Base-by-base conservation (phyloP, 805 yeast genomes). In the Blastobotrys mokoenaii region DNA sequence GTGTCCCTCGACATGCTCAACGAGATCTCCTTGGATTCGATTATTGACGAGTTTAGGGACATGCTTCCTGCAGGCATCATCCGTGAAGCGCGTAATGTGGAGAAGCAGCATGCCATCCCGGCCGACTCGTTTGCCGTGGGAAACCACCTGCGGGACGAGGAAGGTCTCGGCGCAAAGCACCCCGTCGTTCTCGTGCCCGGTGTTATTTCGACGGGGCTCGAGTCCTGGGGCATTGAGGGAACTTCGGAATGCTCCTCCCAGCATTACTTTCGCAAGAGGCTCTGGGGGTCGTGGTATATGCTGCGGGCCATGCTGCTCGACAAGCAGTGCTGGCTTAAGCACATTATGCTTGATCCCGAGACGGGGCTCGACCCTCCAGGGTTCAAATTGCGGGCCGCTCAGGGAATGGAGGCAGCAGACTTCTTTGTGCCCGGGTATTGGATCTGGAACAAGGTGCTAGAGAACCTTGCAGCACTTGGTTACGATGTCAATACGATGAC, bases 201-300 rank as follows among this genome's bases (percentile, higher is more conserved):
- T 2, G 97, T 90, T 11, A 85, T 86, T 45, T 84, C 96, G 27
- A 89, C 97, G 0, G 97, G 97, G 3, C 71, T 93, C 32, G 98
- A 93, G 63, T 80, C 88, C 41, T 93, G 98, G 98, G 82, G 95
- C 0, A 69, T 85, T 2, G 74, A 69, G 30, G 88, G 88, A 9
- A 74, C 82, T 3, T 76, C 69, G 2, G 93, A 80, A 5, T 93
- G 98, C 62, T 93, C 95, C 3, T 75, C 87, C 33, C 77, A 80
- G 48, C 73, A 80, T 8, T 94, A 90, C 63, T 93, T 90, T 67
- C 72, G 98, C 43, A 89, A 88, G 59, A 71, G 97, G 53, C 63
- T 93, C 46, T 93, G 98, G 98, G 98, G 98, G 0, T 86, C 96
- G 0, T 89, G 88, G 69, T 88, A 85, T 60, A 93, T 93, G 98